These are phyloP conservation scores for Trichoderma parareesei DNA, from an alignment of 495 filamentous ascomycete genomes.

Conservation along the genomic window DNA sequence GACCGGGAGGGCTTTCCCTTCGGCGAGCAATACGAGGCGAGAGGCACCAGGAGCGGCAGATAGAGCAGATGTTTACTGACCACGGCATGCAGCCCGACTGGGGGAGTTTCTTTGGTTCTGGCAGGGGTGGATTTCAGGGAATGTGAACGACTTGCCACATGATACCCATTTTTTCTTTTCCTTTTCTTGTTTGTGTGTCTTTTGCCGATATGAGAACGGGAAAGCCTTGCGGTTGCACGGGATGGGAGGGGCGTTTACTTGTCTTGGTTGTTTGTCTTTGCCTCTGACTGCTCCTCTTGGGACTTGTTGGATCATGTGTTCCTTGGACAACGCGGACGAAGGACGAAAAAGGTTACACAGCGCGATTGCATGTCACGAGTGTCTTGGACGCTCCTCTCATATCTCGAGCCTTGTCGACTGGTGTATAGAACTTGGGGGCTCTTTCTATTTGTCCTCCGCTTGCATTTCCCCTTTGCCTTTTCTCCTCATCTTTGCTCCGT, in stretches of 20 bases:
- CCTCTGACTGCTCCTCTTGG: not conserved
- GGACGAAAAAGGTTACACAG: not conserved
- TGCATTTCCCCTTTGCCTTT: not conserved
- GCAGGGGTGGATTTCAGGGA: slow-evolving; percentile 13
- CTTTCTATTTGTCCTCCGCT: not conserved
- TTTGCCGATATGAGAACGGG: slow-evolving; percentile 3
- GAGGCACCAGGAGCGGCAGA: slow-evolving; percentile 27
- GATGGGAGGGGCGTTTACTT: not conserved
- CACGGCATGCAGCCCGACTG: slow-evolving; percentile 23
- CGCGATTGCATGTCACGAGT: not conserved
- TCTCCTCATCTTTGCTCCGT: not conserved
- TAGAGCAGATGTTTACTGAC: slow-evolving; percentile 30
- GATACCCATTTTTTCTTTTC: slow-evolving; percentile 5
- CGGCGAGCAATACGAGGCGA: not conserved
- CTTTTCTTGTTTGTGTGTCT: too few species aligned
- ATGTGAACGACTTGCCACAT: slow-evolving; percentile 9
- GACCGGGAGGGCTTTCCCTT: slow-evolving; percentile 12
- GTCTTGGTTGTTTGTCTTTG: not conserved
- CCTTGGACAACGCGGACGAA: slow-evolving; percentile 1
- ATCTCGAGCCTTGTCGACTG: not conserved
- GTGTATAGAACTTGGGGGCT: not conserved
- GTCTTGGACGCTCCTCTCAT: not conserved
- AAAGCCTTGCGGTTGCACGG: slow-evolving; percentile 1
- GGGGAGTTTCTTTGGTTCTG: slow-evolving; percentile 14
- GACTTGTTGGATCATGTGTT: not conserved